Conservation (phyloP, 768 basidiomycete species). For the Asterophora lycoperdoides region DNA sequence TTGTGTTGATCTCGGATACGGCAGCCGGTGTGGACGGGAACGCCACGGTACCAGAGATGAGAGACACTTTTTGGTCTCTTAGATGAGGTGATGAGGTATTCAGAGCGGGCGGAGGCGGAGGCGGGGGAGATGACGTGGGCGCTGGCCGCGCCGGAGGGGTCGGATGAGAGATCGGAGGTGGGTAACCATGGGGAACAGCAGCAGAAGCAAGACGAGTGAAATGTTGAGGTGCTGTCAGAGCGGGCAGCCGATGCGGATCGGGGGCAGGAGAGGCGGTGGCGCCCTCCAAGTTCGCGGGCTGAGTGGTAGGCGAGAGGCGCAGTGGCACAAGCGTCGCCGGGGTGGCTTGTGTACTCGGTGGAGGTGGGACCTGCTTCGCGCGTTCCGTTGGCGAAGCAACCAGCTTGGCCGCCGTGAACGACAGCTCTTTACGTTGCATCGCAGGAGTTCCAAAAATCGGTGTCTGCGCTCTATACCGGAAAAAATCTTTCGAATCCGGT, state of each 20-base stretch:
- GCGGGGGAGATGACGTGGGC: neutral
- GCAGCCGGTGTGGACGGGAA: neutral
- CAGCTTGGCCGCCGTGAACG: neutral
- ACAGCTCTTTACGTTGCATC: neutral
- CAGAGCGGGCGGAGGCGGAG: neutral
- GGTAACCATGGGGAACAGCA: too few species aligned
- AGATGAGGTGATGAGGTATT: neutral
- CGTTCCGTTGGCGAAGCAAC: slow-evolving; percentile 1
- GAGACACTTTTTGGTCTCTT: slow-evolving; percentile 1
- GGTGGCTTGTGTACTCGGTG: neutral
- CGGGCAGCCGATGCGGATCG: too few species aligned
- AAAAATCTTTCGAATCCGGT: slow-evolving; percentile 13
- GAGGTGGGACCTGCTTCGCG: neutral
- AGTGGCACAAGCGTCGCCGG: neutral
- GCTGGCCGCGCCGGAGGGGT: too few species aligned
- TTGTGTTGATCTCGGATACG: neutral
- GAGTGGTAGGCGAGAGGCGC: neutral
- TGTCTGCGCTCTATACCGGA: slow-evolving; percentile 12
- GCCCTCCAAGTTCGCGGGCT: neutral
- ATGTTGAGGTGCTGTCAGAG: too few species aligned
- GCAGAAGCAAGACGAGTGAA: too few species aligned
- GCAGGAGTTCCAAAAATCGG: neutral
- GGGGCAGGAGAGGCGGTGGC: too few species aligned
- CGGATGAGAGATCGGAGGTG: too few species aligned
- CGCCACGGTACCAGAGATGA: neutral